Evolutionary conservation across 805 yeast species (phyloP).

Genomic region (Saccharomyces jurei): DNA sequence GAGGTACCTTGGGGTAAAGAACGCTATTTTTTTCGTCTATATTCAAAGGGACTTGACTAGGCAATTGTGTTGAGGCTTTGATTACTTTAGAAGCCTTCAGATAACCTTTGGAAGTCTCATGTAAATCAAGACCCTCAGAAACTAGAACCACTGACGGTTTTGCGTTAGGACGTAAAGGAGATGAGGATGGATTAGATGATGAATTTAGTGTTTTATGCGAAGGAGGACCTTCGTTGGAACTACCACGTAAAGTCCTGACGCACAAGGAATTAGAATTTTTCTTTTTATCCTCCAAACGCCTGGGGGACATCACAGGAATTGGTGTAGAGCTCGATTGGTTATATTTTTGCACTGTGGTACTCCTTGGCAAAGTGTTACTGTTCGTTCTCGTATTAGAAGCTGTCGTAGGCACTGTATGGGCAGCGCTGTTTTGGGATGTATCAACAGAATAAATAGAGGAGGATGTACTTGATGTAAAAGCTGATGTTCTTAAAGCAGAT

Average conservation of each 20-base stretch:
- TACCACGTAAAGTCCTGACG: neutral
- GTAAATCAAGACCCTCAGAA: neutral
- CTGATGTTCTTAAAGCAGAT: slow-evolving; percentile 33
- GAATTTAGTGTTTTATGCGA: neutral
- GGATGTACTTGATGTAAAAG: slow-evolving; percentile 9
- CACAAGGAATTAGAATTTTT: neutral
- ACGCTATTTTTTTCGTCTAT: neutral
- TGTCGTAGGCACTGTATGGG: slow-evolving; percentile 59
- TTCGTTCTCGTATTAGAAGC: slow-evolving; percentile 73
- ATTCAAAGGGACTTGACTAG: neutral
- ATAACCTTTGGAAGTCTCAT: neutral
- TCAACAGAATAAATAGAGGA: slow-evolving; percentile 12
- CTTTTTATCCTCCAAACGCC: neutral
- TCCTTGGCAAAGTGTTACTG: slow-evolving; percentile 31
- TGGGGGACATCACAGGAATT: neutral
- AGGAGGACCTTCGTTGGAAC: neutral
- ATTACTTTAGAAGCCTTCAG: neutral
- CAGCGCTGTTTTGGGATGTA: slow-evolving; percentile 46
- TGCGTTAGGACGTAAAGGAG: neutral
- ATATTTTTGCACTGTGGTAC: neutral
- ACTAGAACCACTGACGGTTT: neutral
- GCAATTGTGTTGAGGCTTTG: neutral
- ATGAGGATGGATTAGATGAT: neutral
- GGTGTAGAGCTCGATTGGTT: neutral
- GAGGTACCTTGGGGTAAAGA: slow-evolving; percentile 33